Evolutionary conservation across 164 flowering plant genomes (phyloP).

Genomic region (Berberis vulgaris): DNA sequence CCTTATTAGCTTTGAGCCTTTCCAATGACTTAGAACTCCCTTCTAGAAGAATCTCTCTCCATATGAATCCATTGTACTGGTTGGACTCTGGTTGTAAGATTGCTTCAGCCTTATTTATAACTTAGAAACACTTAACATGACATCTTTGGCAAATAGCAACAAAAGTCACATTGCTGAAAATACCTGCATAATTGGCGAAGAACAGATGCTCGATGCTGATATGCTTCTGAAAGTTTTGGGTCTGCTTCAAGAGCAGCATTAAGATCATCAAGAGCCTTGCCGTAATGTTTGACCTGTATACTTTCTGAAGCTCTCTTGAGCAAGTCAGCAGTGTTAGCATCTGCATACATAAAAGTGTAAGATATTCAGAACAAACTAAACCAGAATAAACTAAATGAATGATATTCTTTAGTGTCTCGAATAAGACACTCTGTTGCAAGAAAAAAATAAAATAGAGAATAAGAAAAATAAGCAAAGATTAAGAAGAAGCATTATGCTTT

Average conservation of each 20-base stretch:
- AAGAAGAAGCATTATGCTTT: no score
- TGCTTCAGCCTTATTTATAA: no score
- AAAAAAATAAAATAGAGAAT: no score
- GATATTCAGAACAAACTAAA: not conserved
- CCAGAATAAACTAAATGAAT: not conserved
- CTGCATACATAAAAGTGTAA: slow-evolving; percentile 26
- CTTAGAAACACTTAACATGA: not conserved
- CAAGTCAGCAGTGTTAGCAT: slow-evolving; percentile 51
- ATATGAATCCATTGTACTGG: no score
- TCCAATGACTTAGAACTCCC: no score
- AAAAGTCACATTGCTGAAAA: not conserved
- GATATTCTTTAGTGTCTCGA: not conserved
- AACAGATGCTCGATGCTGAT: slow-evolving; percentile 59
- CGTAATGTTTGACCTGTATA: slow-evolving; percentile 61
- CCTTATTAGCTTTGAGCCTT: no score
- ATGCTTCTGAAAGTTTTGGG: slow-evolving; percentile 80
- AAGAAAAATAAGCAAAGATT: no score
- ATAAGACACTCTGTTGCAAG: no score
- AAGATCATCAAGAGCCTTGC: slow-evolving; percentile 81
- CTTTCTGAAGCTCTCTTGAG: slow-evolving; percentile 69
- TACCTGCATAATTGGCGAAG: slow-evolving; percentile 92
- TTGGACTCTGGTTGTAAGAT: no score
- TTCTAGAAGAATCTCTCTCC: no score
- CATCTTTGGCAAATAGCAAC: not conserved
- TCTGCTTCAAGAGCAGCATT: slow-evolving; percentile 86